phyloP scores from a whole-genome alignment of 768 basidiomycete species.

The Daedaleopsis sinensis region DNA sequence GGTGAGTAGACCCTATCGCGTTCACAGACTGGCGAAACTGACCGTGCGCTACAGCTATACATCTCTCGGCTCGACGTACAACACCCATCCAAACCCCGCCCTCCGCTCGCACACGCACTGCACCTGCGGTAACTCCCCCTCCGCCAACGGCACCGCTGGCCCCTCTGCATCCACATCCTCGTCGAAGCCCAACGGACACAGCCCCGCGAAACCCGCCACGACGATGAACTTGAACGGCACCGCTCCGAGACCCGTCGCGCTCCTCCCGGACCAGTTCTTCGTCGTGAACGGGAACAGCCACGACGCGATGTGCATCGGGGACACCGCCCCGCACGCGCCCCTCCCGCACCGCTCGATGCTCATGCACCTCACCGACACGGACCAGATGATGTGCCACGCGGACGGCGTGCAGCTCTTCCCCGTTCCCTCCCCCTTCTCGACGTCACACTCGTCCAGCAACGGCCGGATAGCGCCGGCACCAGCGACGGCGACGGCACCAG shows the following conservation, averaged over 20 bases:
- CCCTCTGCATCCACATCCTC: neutral
- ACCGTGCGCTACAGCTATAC: conserved; percentile 70
- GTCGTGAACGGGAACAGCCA: conserved; percentile 19
- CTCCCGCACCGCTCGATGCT: conserved; percentile 22
- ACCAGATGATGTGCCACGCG: neutral
- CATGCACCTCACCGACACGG: conserved; percentile 6
- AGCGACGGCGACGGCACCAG: neutral
- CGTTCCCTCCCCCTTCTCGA: neutral
- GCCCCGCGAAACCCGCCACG: neutral
- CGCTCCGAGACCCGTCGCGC: neutral
- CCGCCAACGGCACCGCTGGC: conserved; percentile 24
- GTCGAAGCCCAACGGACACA: conserved; percentile 26
- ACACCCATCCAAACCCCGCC: conserved; percentile 92
- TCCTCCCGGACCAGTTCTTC: conserved; percentile 23
- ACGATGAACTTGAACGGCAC: neutral
- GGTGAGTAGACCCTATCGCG: conserved; percentile 45
- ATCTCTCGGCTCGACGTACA: conserved; percentile 92
- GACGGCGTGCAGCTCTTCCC: neutral
- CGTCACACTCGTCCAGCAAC: conserved; percentile 4
- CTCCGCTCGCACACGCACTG: conserved; percentile 43
- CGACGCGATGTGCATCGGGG: conserved; percentile 15
- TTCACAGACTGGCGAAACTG: neutral
- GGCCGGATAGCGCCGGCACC: neutral
- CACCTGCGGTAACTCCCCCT: conserved; percentile 24
- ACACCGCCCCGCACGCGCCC: conserved; percentile 8